A percentile compares a stretch with the other conserved stretches of the same genome.
Conservation (phyloP, 345 rosid genomes). For the Psidium friedrichsthalianum region DNA sequence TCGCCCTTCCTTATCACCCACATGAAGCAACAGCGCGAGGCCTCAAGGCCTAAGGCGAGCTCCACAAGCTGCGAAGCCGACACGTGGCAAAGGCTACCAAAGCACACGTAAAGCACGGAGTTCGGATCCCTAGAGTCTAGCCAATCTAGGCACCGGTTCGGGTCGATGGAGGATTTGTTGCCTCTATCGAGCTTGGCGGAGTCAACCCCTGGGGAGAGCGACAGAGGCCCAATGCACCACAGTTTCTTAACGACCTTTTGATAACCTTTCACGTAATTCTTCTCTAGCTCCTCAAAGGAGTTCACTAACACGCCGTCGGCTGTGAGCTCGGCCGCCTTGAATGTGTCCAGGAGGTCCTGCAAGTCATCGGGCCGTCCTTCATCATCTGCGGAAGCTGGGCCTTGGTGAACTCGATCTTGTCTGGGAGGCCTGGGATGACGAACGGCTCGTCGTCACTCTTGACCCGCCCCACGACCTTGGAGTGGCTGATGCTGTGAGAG, state of each 20-base stretch:
- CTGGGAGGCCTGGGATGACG: conserved; percentile 13
- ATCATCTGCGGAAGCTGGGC: conserved; percentile 4
- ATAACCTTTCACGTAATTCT: conserved; percentile 6
- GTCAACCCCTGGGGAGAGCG: conserved; percentile 1
- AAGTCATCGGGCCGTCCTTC: background rate
- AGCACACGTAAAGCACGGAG: conserved; percentile 35
- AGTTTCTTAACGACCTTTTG: conserved; percentile 6
- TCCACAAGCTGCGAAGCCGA: conserved; percentile 19
- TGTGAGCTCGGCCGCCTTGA: conserved; percentile 19
- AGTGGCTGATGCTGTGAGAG: background rate
- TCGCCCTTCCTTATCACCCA: conserved; percentile 43
- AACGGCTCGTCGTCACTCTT: conserved; percentile 3
- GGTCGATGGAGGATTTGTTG: conserved; percentile 13
- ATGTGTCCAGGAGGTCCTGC: background rate
- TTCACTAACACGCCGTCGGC: conserved; percentile 28
- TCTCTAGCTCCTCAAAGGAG: conserved; percentile 23
- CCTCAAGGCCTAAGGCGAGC: conserved; percentile 30
- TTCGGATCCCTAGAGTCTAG: conserved; percentile 12
- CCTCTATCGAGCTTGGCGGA: conserved; percentile 12
- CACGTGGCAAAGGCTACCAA: conserved; percentile 30
- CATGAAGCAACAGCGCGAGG: conserved; percentile 26
- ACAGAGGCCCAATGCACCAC: conserved; percentile 40
- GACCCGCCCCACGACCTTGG: background rate
- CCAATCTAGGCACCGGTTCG: conserved; percentile 16
- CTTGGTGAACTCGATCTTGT: conserved; percentile 5